Percentiles rank a stretch among this genome's conserved stretches.
These are phyloP conservation scores for Xylaria sp. DNA, from an alignment of 2,329 filamentous ascomycete species.

Conservation along the genomic window DNA sequence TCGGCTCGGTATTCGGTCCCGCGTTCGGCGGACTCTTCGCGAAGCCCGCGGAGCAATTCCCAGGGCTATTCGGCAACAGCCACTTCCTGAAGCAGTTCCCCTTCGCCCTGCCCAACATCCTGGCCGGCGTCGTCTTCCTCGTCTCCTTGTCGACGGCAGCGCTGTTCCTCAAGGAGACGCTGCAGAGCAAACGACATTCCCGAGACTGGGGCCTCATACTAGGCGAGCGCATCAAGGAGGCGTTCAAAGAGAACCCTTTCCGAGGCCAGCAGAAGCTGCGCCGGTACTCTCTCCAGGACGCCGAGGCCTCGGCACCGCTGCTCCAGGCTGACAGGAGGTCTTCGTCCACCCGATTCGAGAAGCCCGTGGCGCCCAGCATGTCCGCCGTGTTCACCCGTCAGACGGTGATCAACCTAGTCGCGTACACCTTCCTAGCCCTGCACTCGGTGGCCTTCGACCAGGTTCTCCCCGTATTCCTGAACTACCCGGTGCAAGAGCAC, in stretches of 20 bases:
- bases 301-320: conserved; percentile 66
- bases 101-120: conserved; percentile 84
- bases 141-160: conserved; percentile 77
- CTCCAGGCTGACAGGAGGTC: conserved; percentile 52
- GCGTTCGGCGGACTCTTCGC: conserved; percentile 88
- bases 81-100: conserved; percentile 79
- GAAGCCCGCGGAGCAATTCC: conserved; percentile 79
- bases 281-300: conserved; percentile 62
- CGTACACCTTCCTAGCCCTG: conserved; percentile 83
- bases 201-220: conserved; percentile 80
- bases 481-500: conserved; percentile 71
- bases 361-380: conserved; percentile 41
- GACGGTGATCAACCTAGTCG: conserved; percentile 76
- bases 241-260: conserved; percentile 44
- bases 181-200: conserved; percentile 74
- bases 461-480: conserved; percentile 86
- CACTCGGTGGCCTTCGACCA: conserved; percentile 90
- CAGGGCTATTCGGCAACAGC: conserved; percentile 72
- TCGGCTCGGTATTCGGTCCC: conserved; percentile 89
- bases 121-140: conserved; percentile 79
- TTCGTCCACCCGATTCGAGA: conserved; percentile 38
- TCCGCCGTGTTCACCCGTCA: conserved; percentile 74
- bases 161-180: conserved; percentile 87
- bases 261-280: conserved; percentile 49
- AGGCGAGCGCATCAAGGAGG: conserved; percentile 71